These are phyloP conservation scores for Dipteronia dyeriana DNA, from an alignment of 345 rosid genomes.

Conservation along the genomic window DNA sequence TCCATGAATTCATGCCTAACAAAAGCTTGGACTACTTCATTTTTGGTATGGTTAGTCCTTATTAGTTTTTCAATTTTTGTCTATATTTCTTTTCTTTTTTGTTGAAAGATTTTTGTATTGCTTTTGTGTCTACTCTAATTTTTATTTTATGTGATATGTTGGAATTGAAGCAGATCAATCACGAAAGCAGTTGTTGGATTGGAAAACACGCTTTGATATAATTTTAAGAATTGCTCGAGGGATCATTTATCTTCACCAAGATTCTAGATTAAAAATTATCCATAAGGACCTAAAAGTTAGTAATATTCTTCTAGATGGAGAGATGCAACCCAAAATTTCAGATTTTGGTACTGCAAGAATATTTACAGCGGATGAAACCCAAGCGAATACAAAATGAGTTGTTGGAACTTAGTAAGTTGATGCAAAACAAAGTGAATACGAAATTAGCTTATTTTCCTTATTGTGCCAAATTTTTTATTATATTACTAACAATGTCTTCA, in stretches of 20 bases:
- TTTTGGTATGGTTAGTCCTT: not conserved
- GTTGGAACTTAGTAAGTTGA: slow-evolving; percentile 17
- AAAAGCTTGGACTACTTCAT: slow-evolving; percentile 21
- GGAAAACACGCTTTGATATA: slow-evolving; percentile 31
- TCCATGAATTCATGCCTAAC: slow-evolving; percentile 31
- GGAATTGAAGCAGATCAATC: slow-evolving; percentile 14
- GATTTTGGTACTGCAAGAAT: slow-evolving; percentile 43
- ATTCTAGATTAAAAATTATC: slow-evolving; percentile 33
- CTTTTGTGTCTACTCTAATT: not conserved
- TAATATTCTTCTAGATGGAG: slow-evolving; percentile 34
- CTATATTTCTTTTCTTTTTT: too few relatives aligned
- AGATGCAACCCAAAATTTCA: slow-evolving; percentile 43
- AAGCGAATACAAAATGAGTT: slow-evolving; percentile 29
- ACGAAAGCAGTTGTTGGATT: slow-evolving; percentile 19
- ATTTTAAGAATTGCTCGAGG: slow-evolving; percentile 40
- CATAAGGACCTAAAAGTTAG: slow-evolving; percentile 40
- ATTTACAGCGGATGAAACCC: slow-evolving; percentile 23
- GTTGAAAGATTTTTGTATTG: too few relatives aligned
- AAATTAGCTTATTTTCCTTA: too few relatives aligned
- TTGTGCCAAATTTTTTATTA: too few relatives aligned
- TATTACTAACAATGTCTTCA: too few relatives aligned
- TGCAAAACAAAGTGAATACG: too few relatives aligned
- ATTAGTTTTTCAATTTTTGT: not conserved
- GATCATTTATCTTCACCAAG: slow-evolving; percentile 37
- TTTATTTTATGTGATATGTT: not conserved